Base-by-base conservation (phyloP, 2,329 filamentous ascomycete genomes). In the Reticulascus tulasneorum region DNA sequence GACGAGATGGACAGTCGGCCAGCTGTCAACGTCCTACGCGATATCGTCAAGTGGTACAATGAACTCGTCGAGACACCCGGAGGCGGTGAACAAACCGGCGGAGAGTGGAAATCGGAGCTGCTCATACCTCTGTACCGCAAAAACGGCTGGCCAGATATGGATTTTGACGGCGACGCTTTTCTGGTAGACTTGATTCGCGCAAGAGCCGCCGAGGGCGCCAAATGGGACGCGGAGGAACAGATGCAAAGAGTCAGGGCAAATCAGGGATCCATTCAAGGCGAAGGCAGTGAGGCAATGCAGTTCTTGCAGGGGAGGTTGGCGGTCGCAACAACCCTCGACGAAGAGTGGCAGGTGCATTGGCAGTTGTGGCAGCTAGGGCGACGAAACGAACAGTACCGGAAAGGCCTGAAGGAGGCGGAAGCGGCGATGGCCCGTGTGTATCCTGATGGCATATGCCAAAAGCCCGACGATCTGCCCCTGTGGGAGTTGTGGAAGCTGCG, bases 111-210 rank as follows among this genome's bases (percentile, higher is more conserved):
- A 7, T 2, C 11, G 6, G 40, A 42, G 10, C 3, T 40, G 4
- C 30, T 40, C 18, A 38, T 27, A 18, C 39, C 40, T 7, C 21
- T 51, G 10, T 49, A 48, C 23, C 19, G 16, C 34, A 47, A 50
- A 20, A 39, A 48, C 21, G 48, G 47, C 25, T 52, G 49, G 49
- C 47, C 40, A 2, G n/a, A 37, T 12, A 28, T 34, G 5, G 25
- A 40, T 5, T 51, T 51, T 27, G 38, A 48, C 29, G 45, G 38
- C 9, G 42, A 50, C 8, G 47, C 38, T 19, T 51, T 52, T 25
- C 30, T 46, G 9, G 33, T 38, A 5, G 45, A 46, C 21, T 38
- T 26, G 35, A 35, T 18, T 15, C 30, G 30, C 18, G 36, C 31
- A 2, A 3, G 11, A 9, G 36, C 29, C 17, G 21, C 22, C 25